Evolutionary conservation across 106 monocot genomes (phyloP), one percentile per base, ranked within the genome.

Genomic region (Dactylorhiza incarnata): DNA sequence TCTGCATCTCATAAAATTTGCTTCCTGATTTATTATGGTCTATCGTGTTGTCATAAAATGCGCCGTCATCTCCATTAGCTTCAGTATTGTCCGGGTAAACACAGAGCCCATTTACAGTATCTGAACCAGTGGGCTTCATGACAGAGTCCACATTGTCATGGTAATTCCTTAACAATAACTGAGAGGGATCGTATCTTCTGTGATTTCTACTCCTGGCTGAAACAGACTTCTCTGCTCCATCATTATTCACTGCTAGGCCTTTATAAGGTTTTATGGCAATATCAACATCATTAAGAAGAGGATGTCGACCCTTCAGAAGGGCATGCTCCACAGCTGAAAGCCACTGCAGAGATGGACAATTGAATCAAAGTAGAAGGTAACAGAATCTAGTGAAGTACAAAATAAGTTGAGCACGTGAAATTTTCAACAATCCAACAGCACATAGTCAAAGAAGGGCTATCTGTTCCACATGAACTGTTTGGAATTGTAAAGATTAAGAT

Each of bases 271-370:
- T 86, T 68, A 94, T 79, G 62, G 85, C 76, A 70, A 92, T 80
- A 78, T 99, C 91, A 14, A 99, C 83, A 81, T 94, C 94, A 75
- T 92, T 82, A 68, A 89, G 80, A 84, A 99, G 87, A 58, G 94
- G 94, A 86, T 99, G 91, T 9, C 89, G 91, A 17, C 99, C 99
- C 77, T 94, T 99, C 75, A 99, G 54, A 83, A 99, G 83, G 15
- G 91, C 83, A 74, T 90, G 78, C 78, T 99, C 99, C 58, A 99
- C 99, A 69, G 94, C 94, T 79, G 89, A 86, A 73, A 99, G 83
- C 99, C 99, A 99, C 99, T 99, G 94, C 80, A 90, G 6, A 16
- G 46, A 58, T 75, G 49, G 37, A 73, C 10, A 62, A 4, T 10
- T 10, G 12, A 68, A 68, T 16, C 50, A 74, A 74, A 67, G 47